A percentile compares a stretch with the other conserved stretches of the same genome.
Conservation (phyloP, 345 rosid genomes). For the Abelmoschus esculentus region DNA sequence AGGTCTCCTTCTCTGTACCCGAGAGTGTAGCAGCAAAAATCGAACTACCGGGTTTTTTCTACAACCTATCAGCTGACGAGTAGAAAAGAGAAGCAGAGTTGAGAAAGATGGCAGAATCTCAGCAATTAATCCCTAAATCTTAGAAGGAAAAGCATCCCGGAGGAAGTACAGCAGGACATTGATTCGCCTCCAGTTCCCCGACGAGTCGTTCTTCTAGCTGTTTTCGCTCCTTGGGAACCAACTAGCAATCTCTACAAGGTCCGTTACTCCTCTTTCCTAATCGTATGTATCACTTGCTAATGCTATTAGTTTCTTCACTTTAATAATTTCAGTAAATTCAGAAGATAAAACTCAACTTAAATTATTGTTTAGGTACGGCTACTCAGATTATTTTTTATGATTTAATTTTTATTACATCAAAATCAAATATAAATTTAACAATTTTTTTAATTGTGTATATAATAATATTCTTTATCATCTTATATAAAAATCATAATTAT, state of each 20-base stretch:
- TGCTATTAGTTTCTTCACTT: not conserved
- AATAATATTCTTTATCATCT: no score
- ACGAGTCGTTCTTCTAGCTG: slow-evolving; percentile 85
- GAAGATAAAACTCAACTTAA: no score
- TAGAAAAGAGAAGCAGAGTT: slow-evolving; percentile 71
- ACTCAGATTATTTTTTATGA: no score
- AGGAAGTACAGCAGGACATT: slow-evolving; percentile 55
- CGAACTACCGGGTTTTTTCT: slow-evolving; percentile 84
- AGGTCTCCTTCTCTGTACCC: slow-evolving; percentile 75
- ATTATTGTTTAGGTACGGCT: no score
- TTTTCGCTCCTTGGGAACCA: slow-evolving; percentile 83
- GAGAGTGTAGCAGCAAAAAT: slow-evolving; percentile 81
- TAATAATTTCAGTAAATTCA: no score
- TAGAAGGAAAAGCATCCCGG: slow-evolving; percentile 76
- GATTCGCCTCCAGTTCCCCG: slow-evolving; percentile 86
- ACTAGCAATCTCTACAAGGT: slow-evolving; percentile 79
- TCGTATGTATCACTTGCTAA: not conserved
- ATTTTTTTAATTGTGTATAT: no score
- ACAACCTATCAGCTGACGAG: slow-evolving; percentile 69
- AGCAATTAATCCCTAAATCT: slow-evolving; percentile 82
- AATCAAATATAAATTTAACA: no score
- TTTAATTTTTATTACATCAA: no score
- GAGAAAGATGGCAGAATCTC: slow-evolving; percentile 75
- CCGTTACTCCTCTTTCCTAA: slow-evolving; percentile 14
- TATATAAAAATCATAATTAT: no score